Base-by-base conservation (phyloP, 2,329 filamentous ascomycete species). In the Diaporthe nobilis region DNA sequence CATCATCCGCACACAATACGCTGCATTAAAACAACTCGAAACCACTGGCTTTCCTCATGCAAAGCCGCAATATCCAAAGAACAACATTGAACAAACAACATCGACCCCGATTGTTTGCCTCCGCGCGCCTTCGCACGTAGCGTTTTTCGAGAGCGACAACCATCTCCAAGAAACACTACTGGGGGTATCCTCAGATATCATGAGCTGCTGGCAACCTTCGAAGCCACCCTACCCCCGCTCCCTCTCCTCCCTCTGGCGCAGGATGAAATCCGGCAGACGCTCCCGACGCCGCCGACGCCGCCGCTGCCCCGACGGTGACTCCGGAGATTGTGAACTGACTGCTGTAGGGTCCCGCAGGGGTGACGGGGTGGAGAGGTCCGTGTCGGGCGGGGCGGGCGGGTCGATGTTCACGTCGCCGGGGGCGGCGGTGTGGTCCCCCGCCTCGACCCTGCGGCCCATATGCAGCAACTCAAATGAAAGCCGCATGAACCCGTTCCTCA, bases 381-480 rank as follows among this genome's bases (percentile, higher is more conserved):
- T 20, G 13, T 39, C 47, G 31, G 65, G 28, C 22, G 65, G 65
- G 31, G 17, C 34, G 6, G 47, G 65, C 8, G 47, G 31, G 7
- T 15, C 3, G 5, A 53, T 68, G 22, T 2, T 20, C 22, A 25
- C 34, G 65, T 68, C 65, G 65, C 47, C 65, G 13, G 47, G 31
- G 7, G 47, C 47, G 6, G 65, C 47, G 2, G 47, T 1, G 31
- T 53, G 28, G 15, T 68, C 65, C 3, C 12, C 31, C 1, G 65
- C 8, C 22, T 68, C 65, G 22, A 68, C 31, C 47, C 65, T 68
- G 47, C 65, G 65, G n/a, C 31, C 65, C 65, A 68, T 25, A 20
- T 13, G 12, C 2, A 2, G 4, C 9, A 8, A 1, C 1, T 31
- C 17, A 5, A 0, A 4, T 0, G 25, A 2, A 3, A 68, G 31